These are phyloP conservation scores for Penicillium sp. DNA, from an alignment of 2,329 filamentous ascomycete species.

Conservation along the genomic window DNA sequence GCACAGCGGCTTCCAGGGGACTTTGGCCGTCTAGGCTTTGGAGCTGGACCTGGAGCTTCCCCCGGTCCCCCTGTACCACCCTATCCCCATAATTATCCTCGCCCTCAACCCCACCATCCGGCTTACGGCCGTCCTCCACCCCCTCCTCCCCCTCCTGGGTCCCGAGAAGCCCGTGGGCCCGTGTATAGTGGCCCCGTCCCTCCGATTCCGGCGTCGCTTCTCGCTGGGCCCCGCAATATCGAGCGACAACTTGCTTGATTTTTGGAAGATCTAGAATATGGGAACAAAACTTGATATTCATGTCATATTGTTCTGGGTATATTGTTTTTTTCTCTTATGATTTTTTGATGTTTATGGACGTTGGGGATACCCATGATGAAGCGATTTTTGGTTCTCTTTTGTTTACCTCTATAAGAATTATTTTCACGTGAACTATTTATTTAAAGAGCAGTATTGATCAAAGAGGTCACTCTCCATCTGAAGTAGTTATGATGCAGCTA, in stretches of 20 bases:
- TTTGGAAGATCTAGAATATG: not conserved
- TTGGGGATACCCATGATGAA: constrained; percentile 13
- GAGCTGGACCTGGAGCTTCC: constrained; percentile 1
- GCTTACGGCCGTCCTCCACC: constrained; percentile 5
- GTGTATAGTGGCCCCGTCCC: constrained; percentile 20
- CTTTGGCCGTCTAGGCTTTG: constrained; percentile 21
- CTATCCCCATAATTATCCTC: constrained; percentile 14
- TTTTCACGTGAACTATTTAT: not conserved
- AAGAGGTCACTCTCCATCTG: not conserved
- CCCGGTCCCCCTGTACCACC: constrained; percentile 15
- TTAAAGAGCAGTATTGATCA: not conserved
- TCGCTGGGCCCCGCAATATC: constrained; percentile 33
- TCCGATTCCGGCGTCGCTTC: constrained; percentile 23
- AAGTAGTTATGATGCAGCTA: not conserved
- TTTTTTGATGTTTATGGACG: constrained; percentile 4
- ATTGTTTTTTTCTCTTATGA: not conserved
- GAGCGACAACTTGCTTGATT: constrained; percentile 41
- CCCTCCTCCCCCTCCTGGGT: constrained; percentile 19
- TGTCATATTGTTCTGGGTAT: not conserved
- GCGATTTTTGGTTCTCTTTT: not conserved
- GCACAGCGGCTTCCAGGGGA: constrained; percentile 21
- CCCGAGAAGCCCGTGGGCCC: constrained; percentile 15
- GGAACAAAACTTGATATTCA: not conserved
- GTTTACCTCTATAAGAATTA: not conserved
- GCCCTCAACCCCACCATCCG: not conserved